phyloP scores from a whole-genome alignment of 2,329 filamentous ascomycete species.

The Neophaeococcomyces mojaviensis region DNA sequence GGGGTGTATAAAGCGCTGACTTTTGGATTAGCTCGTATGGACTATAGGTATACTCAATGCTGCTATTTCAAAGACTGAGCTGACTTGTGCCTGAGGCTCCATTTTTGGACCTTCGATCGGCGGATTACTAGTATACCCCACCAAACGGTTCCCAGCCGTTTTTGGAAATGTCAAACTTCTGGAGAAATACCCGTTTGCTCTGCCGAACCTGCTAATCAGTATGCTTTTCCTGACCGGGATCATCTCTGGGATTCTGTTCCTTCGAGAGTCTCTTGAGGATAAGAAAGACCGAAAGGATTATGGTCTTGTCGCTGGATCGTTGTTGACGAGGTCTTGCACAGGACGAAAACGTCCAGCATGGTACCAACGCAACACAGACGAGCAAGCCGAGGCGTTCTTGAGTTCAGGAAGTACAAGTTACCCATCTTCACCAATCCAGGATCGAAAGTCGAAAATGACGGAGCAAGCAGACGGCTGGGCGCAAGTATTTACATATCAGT shows the following conservation, averaged over 20 bases:
- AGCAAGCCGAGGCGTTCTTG: slow-evolving; percentile 29
- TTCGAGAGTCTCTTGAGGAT: slow-evolving; percentile 75
- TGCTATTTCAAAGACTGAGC: too few species aligned
- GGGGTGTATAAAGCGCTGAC: too few species aligned
- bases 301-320: slow-evolving; percentile 65
- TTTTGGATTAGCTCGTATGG: slow-evolving; percentile 55
- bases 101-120: slow-evolving; percentile 85
- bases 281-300: slow-evolving; percentile 64
- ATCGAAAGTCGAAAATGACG: slow-evolving; percentile 9
- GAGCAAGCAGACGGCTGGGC: slow-evolving; percentile 36
- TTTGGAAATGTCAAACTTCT: slow-evolving; percentile 65
- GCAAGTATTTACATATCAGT: slow-evolving; percentile 68
- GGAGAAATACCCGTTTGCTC: slow-evolving; percentile 67
- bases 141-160: slow-evolving; percentile 61
- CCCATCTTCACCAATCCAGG: slow-evolving; percentile 10
- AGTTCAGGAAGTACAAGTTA: slow-evolving; percentile 17
- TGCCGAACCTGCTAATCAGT: slow-evolving; percentile 76
- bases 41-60: slow-evolving; percentile 49
- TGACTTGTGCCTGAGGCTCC: slow-evolving; percentile 39
- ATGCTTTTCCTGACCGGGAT: slow-evolving; percentile 72
- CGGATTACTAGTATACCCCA: slow-evolving; percentile 75
- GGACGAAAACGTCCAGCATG: slow-evolving; percentile 12
- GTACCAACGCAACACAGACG: slow-evolving; percentile 13
- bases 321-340: slow-evolving; percentile 44
- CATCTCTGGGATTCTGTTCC: slow-evolving; percentile 65